Conservation (phyloP, 805 yeast genomes). For the Saturnispora serradocipensis region DNA sequence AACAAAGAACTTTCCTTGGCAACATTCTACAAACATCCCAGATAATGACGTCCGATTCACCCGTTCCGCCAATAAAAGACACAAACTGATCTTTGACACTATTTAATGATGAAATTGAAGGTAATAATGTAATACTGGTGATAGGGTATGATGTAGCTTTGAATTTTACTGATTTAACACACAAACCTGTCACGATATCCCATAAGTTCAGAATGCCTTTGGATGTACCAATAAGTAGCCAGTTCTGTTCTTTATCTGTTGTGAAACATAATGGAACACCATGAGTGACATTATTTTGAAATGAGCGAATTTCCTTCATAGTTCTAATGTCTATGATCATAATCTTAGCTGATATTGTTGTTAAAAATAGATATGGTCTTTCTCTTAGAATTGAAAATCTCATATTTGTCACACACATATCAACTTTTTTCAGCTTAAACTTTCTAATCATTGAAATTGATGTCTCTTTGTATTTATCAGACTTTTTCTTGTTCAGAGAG, state of each 20-base stretch:
- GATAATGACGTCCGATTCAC: constrained; percentile 48
- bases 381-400: constrained; percentile 33
- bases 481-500: constrained; percentile 4
- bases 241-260: constrained; percentile 41
- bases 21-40: constrained; percentile 67
- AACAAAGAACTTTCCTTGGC: constrained; percentile 32
- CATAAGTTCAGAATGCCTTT: constrained; percentile 69
- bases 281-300: constrained; percentile 50
- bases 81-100: constrained; percentile 35
- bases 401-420: constrained; percentile 35
- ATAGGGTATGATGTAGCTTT: constrained; percentile 37
- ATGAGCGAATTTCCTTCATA: constrained; percentile 33
- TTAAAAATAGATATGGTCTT: constrained; percentile 36
- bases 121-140: constrained; percentile 35
- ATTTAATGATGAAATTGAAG: constrained; percentile 29
- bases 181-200: constrained; percentile 64
- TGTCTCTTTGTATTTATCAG: constrained; percentile 10
- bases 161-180: constrained; percentile 55
- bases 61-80: constrained; percentile 60
- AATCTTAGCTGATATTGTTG: constrained; percentile 46
- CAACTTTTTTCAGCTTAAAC: constrained; percentile 27
- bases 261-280: constrained; percentile 60
- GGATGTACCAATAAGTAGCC: constrained; percentile 70
- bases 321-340: constrained; percentile 48
- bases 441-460: constrained; percentile 31